A percentile compares a stretch with the other conserved stretches of the same genome.
Evolutionary conservation across 768 basidiomycete genomes (phyloP).

Genomic region (Paxillus involutus): DNA sequence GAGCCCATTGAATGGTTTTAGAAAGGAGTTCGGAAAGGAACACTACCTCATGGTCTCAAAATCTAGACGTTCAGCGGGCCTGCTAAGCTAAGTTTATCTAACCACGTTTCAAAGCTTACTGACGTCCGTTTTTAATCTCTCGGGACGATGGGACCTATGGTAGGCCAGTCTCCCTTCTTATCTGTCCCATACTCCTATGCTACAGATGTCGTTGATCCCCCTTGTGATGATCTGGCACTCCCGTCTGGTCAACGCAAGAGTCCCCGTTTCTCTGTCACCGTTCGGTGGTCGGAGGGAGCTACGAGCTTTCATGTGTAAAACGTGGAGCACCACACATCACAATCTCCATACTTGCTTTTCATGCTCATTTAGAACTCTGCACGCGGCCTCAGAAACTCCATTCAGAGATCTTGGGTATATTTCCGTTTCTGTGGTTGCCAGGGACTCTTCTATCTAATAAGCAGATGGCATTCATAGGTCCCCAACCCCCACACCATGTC

Average conservation of each 20-base stretch:
- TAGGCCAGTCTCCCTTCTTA: neutral
- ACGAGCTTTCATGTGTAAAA: neutral
- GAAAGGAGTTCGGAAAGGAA: neutral
- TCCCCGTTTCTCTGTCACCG: neutral
- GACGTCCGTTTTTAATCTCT: neutral
- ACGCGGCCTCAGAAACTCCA: constrained; percentile 13
- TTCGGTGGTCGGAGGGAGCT: neutral
- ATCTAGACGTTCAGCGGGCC: neutral
- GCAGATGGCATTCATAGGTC: neutral
- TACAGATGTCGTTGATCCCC: neutral
- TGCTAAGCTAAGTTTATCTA: constrained; percentile 1
- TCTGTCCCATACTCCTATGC: neutral
- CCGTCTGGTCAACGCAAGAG: neutral
- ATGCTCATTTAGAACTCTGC: neutral
- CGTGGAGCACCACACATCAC: neutral
- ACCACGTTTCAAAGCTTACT: neutral
- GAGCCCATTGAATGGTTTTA: neutral
- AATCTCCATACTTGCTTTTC: neutral
- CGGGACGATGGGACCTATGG: neutral
- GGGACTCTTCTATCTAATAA: neutral
- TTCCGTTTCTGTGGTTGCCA: neutral
- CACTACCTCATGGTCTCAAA: neutral
- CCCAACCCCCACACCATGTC: neutral
- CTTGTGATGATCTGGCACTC: neutral
- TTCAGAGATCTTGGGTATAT: neutral